Percentiles rank a stretch among this genome's conserved stretches.
These are phyloP conservation scores for Tulasnella sp. DNA, from an alignment of 768 basidiomycete genomes.

Conservation along the genomic window DNA sequence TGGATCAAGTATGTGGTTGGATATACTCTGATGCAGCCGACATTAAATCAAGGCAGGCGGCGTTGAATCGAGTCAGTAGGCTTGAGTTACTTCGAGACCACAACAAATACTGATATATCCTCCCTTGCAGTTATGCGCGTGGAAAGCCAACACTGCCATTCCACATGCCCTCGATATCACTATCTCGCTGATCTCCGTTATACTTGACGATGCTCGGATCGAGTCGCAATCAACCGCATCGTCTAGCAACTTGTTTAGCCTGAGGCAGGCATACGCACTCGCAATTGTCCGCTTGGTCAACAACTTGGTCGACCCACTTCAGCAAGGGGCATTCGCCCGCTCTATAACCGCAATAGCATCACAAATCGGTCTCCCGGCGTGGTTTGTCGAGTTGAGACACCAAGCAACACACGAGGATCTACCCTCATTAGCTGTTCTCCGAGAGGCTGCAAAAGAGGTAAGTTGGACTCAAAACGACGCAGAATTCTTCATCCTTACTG, in stretches of 20 bases:
- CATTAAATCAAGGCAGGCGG: constrained; percentile 41
- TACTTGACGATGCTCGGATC: constrained; percentile 38
- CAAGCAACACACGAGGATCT: constrained; percentile 94
- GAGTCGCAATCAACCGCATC: constrained; percentile 23
- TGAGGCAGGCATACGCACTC: constrained; percentile 70
- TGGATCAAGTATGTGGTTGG: constrained; percentile 67
- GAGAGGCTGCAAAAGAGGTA: constrained; percentile 68
- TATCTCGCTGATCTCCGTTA: constrained; percentile 50
- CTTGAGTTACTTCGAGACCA: background rate
- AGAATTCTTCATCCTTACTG: constrained; percentile 16
- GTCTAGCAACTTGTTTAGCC: background rate
- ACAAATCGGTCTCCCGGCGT: constrained; percentile 74
- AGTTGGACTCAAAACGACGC: constrained; percentile 5
- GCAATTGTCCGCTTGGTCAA: constrained; percentile 87
- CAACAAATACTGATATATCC: background rate
- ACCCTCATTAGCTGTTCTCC: constrained; percentile 69
- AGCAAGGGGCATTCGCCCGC: constrained; percentile 78
- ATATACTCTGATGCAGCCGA: constrained; percentile 60
- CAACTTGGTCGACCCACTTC: constrained; percentile 88
- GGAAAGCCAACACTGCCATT: constrained; percentile 62
- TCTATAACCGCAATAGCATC: constrained; percentile 82
- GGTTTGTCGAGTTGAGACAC: constrained; percentile 89
- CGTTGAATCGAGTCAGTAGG: constrained; percentile 53
- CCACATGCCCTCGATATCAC: constrained; percentile 74
- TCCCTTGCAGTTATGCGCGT: constrained; percentile 54